A percentile compares a stretch with the other conserved stretches of the same genome.
phyloP scores from a whole-genome alignment of 164 flowering plant genomes.

The Aristolochia contorta region DNA sequence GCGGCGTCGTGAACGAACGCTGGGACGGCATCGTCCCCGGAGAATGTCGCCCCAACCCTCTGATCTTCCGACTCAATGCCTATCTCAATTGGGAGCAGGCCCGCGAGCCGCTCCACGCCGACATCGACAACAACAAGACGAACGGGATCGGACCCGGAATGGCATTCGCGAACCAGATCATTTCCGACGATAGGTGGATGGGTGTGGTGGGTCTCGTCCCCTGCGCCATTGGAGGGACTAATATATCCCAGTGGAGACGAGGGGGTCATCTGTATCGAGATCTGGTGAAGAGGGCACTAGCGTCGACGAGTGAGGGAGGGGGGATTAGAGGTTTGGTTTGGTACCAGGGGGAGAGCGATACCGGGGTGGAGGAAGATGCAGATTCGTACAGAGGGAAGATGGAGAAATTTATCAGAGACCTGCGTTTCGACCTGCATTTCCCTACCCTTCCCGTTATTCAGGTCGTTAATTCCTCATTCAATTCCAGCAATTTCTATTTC shows the following conservation, averaged over 20 bases:
- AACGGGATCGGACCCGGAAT: slow-evolving; percentile 70
- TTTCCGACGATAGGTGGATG: slow-evolving; percentile 15
- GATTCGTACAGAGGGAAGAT: slow-evolving; percentile 28
- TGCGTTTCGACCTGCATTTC: slow-evolving; percentile 36
- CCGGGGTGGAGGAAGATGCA: slow-evolving; percentile 27
- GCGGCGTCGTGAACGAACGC: slow-evolving; percentile 32
- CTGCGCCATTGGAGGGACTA: slow-evolving; percentile 70
- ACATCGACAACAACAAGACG: slow-evolving; percentile 38
- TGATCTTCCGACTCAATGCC: slow-evolving; percentile 30
- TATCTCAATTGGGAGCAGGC: slow-evolving; percentile 44
- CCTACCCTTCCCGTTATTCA: slow-evolving; percentile 52
- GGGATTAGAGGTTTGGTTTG: slow-evolving; percentile 40
- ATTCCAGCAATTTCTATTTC: neutral
- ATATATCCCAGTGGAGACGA: slow-evolving; percentile 41
- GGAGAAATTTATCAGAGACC: slow-evolving; percentile 27
- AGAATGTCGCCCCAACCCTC: slow-evolving; percentile 26
- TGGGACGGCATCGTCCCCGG: slow-evolving; percentile 55
- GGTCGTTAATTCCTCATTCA: slow-evolving; percentile 20
- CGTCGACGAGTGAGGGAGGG: slow-evolving; percentile 35
- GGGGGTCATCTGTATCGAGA: slow-evolving; percentile 34
- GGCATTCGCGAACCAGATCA: slow-evolving; percentile 35
- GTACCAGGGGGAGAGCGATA: slow-evolving; percentile 70
- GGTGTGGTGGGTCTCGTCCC: slow-evolving; percentile 62
- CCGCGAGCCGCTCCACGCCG: slow-evolving; percentile 52
- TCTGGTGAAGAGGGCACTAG: slow-evolving; percentile 34